A percentile compares a stretch with the other conserved stretches of the same genome.
Conservation (phyloP, 2,329 filamentous ascomycete species). For the Drechslerella coelobrocha region DNA sequence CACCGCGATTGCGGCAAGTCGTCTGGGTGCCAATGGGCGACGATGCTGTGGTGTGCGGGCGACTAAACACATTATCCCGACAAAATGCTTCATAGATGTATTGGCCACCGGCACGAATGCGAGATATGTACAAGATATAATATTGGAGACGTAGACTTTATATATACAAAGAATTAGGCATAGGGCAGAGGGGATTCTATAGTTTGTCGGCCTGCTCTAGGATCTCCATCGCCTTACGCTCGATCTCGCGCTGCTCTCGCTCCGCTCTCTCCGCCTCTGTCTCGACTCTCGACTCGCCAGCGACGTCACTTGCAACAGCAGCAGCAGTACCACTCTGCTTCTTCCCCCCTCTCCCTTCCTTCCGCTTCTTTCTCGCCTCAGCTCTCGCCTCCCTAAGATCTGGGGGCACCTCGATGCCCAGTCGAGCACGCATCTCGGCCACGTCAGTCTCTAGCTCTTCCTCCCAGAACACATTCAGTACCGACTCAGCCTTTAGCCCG, state of each 20-base stretch:
- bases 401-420: conserved; percentile 87
- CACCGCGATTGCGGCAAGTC: conserved; percentile 70
- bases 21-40: conserved; percentile 80
- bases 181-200: conserved; percentile 15
- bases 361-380: conserved; percentile 68
- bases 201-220: conserved; percentile 35
- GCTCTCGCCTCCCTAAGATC: conserved; percentile 76
- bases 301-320: neutral
- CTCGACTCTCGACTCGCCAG: conserved; percentile 17
- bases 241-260: conserved; percentile 52
- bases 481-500: conserved; percentile 75
- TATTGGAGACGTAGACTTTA: conserved; percentile 1
- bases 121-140: conserved; percentile 24
- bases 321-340: neutral
- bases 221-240: conserved; percentile 55
- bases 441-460: conserved; percentile 87
- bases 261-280: conserved; percentile 36
- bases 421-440: conserved; percentile 71
- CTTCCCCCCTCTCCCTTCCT: conserved; percentile 46
- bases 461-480: conserved; percentile 98
- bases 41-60: conserved; percentile 82
- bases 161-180: conserved; percentile 22
- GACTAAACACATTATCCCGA: conserved; percentile 57
- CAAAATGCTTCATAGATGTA: neutral
- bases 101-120: too few relatives aligned